Conservation (phyloP, 352 stramenopile genomes). For the Thalassiosira exigua region DNA sequence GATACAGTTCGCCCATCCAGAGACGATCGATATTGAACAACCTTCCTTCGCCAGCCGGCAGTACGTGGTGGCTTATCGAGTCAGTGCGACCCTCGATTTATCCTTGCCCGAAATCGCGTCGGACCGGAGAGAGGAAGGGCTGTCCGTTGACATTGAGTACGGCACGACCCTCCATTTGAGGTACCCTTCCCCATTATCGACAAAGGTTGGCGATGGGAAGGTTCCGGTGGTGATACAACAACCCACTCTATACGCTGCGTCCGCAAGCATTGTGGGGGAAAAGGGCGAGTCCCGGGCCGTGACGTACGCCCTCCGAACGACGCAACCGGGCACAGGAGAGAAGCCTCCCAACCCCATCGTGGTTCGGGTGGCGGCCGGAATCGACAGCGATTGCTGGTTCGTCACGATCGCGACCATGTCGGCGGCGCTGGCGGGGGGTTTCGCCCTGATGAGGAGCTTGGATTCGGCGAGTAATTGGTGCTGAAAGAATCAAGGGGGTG, state of each 20-base stretch:
- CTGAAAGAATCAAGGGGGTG: no score
- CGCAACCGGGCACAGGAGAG: not conserved
- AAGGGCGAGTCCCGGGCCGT: not conserved
- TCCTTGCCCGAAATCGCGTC: not conserved
- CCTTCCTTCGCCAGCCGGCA: conserved; percentile 72
- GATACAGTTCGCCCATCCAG: conserved; percentile 41
- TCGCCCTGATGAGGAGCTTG: conserved; percentile 47
- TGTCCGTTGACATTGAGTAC: conserved; percentile 43
- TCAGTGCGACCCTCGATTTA: conserved; percentile 29
- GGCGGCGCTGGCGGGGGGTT: conserved; percentile 48
- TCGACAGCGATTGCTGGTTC: conserved; percentile 52
- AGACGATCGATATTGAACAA: conserved; percentile 74
- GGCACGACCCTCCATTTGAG: conserved; percentile 60
- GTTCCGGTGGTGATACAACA: conserved; percentile 35
- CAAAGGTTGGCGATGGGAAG: not conserved
- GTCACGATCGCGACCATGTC: conserved; percentile 57
- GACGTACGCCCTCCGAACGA: conserved; percentile 16
- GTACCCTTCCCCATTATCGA: conserved; percentile 54
- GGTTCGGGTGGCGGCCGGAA: conserved; percentile 60
- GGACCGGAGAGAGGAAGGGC: not conserved
- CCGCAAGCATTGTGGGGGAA: not conserved
- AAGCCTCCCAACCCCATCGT: conserved; percentile 23
- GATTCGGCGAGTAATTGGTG: conserved; percentile 46
- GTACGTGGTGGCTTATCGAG: conserved; percentile 58
- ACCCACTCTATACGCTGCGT: conserved; percentile 37